Evolutionary conservation across 2,329 filamentous ascomycete genomes (phyloP).

Genomic region (Kalmusia sp.): DNA sequence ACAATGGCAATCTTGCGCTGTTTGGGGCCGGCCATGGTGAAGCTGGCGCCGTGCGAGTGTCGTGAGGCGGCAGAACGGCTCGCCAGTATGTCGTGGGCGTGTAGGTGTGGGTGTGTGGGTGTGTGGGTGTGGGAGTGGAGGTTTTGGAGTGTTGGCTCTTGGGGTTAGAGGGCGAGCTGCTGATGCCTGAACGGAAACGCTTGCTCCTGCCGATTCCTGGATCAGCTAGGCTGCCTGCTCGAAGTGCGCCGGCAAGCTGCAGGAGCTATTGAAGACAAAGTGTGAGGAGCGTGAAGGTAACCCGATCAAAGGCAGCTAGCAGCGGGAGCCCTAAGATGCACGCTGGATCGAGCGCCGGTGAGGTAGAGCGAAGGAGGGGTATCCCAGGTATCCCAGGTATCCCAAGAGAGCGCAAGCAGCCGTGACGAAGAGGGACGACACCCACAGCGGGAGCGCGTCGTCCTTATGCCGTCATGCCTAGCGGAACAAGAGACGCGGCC

Average conservation of each 20-base stretch:
- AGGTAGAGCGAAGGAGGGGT: constrained; percentile 3
- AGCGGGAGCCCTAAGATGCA: background rate
- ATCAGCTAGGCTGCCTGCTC: constrained; percentile 26
- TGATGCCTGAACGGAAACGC: constrained; percentile 32
- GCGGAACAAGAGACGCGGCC: constrained; percentile 8
- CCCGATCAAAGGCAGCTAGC: background rate
- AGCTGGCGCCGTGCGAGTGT: constrained; percentile 19
- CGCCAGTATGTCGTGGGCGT: constrained; percentile 27
- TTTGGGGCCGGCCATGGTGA: constrained; percentile 73
- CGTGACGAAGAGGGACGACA: constrained; percentile 8
- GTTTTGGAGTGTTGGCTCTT: constrained; percentile 24
- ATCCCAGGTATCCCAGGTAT: constrained; percentile 2
- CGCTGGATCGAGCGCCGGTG: background rate
- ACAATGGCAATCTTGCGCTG: constrained; percentile 96
- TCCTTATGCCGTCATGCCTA: constrained; percentile 30
- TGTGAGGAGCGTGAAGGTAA: background rate
- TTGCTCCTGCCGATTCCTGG: constrained; percentile 27
- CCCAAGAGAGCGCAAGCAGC: constrained; percentile 5
- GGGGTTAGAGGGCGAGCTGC: constrained; percentile 16
- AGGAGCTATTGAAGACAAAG: constrained; percentile 13
- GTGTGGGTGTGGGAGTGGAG: too few species aligned
- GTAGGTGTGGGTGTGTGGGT: too few species aligned
- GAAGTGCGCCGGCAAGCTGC: constrained; percentile 31
- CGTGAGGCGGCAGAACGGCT: constrained; percentile 23
- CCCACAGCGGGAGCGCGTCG: constrained; percentile 14